Evolutionary conservation across 1,139 yeast genomes (phyloP), one percentile per base, ranked within the genome.

Genomic region (Yamadazyma spencermartinsiae): DNA sequence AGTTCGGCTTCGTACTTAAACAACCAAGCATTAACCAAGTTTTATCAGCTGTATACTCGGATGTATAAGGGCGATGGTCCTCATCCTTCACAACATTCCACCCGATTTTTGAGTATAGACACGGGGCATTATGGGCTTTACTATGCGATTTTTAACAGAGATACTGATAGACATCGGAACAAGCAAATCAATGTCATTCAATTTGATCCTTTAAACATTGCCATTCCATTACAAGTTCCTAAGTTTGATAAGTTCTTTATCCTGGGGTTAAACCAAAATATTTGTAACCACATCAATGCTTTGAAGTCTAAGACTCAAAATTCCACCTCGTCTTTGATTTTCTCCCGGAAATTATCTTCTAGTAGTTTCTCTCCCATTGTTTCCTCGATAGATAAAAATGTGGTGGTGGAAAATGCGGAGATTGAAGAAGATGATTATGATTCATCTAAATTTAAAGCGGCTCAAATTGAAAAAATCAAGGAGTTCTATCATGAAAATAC

Each of bases 71-170:
- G 52, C 34, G 62, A 56, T 13, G 68, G 61, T 11, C 70, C 71
- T 2, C 66, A 64, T 38, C 65, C 49, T 66, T 35, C 61, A 61
- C 28, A 52, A 43, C 42, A 52, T 16, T 48, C 56, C 15, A 43
- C 44, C 11, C 48, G 46, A 7, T 49, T 56, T 44, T 55, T 68
- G 41, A 55, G 60, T 11, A 63, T 72, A 12, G 66, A 63, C 35
- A 48, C 55, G 26, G 77, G 76, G 12, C 76, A 72, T 43, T 72
- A 70, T 49, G 77, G 76, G 0, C 53, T 72, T 31, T 72, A 72
- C 49, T 72, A 60, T 43, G 60, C 74, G 7, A 65, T 72, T 37
- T 69, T 65, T 50, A 67, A 63, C 46, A 66, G 63, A 34, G 76
- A 72, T 40, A 58, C 56, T 14, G 66, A 57, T 34, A 49, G 46